Percentiles rank a stretch among this genome's conserved stretches.
phyloP scores from a whole-genome alignment of 2,329 filamentous ascomycete genomes.

The Trichoderma cornu-damae region DNA sequence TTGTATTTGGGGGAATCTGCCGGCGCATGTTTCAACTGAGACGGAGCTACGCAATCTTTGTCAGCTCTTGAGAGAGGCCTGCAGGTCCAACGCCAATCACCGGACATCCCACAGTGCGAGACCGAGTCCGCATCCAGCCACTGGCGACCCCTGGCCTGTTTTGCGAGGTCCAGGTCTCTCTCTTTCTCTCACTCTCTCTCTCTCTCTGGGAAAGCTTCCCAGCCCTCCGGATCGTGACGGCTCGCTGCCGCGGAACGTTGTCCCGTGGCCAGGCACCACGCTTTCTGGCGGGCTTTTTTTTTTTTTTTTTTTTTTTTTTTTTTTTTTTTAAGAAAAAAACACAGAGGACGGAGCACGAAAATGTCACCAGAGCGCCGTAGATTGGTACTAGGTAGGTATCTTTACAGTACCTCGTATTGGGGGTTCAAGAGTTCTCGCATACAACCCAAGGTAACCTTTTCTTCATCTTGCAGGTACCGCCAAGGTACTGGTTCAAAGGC shows the following conservation, averaged over 20 bases:
- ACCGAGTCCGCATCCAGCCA: neutral
- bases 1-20: neutral
- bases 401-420: neutral
- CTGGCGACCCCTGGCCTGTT: neutral
- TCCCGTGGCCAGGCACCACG: neutral
- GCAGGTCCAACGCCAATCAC: neutral
- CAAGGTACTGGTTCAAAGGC: too few species aligned
- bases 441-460: too few species aligned
- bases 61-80: neutral
- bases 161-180: constrained; percentile 1
- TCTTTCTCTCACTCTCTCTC: neutral
- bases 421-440: too few species aligned
- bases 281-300: too few species aligned
- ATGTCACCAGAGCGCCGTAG: too few species aligned
- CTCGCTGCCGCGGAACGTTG: constrained; percentile 9
- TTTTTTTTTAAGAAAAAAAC: too few species aligned
- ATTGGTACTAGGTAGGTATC: too few species aligned
- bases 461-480: too few species aligned
- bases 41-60: neutral
- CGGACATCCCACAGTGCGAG: neutral
- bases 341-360: too few species aligned
- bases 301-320: neutral
- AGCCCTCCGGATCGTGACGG: constrained; percentile 14
- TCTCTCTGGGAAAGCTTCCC: too few species aligned
- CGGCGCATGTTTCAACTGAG: constrained; percentile 9